phyloP scores from a whole-genome alignment of 768 basidiomycete species.

The Bullera alba region DNA sequence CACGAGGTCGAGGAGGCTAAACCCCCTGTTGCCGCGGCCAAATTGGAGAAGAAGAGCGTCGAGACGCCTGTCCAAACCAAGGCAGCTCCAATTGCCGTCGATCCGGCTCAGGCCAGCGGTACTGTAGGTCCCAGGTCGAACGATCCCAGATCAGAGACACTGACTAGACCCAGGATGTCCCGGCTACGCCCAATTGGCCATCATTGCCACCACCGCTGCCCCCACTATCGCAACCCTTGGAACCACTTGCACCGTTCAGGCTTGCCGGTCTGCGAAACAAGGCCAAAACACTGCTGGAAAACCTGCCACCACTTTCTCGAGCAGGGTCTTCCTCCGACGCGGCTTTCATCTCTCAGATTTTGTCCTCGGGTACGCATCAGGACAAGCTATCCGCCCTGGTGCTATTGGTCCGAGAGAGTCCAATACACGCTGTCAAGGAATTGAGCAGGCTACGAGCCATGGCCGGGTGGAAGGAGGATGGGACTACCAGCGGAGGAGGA shows the following conservation, averaged over 20 bases:
- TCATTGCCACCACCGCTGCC: conserved; percentile 20
- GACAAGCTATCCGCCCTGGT: conserved; percentile 87
- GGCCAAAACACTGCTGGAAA: conserved; percentile 20
- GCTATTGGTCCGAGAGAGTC: conserved; percentile 77
- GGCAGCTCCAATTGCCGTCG: neutral
- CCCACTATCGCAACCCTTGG: conserved; percentile 15
- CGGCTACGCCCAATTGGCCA: conserved; percentile 20
- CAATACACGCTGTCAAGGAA: conserved; percentile 74
- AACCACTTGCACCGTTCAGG: conserved; percentile 21
- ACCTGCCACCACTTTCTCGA: conserved; percentile 23
- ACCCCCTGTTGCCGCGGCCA: conserved; percentile 1
- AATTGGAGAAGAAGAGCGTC: too few relatives aligned
- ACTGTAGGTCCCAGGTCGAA: conserved; percentile 7
- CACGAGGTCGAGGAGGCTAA: conserved; percentile 6
- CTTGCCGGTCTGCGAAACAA: conserved; percentile 33
- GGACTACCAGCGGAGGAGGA: conserved; percentile 32
- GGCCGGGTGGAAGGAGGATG: conserved; percentile 71
- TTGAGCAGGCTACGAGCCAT: conserved; percentile 67
- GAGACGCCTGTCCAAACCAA: neutral
- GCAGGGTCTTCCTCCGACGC: conserved; percentile 59
- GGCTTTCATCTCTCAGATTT: conserved; percentile 74
- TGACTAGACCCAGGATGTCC: conserved; percentile 11
- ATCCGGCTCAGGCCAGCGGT: conserved; percentile 14
- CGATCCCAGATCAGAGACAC: neutral
- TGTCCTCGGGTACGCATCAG: conserved; percentile 79